These are phyloP conservation scores for Russula olivacea DNA, from an alignment of 768 basidiomycete species.

Conservation along the genomic window DNA sequence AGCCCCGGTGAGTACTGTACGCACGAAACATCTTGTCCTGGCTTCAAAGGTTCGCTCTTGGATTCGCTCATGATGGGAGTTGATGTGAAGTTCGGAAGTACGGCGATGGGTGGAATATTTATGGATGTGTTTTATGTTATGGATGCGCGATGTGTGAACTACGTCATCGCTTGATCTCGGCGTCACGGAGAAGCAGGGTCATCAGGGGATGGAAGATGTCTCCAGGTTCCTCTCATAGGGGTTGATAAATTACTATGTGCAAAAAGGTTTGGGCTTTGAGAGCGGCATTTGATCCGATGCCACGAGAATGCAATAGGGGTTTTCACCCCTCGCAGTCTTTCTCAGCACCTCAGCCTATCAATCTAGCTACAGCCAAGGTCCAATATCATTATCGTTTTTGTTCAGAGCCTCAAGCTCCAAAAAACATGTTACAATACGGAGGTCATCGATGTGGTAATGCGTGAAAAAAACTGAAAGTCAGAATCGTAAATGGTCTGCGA, in stretches of 20 bases:
- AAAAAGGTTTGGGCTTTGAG: too few relatives aligned
- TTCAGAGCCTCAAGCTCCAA: not conserved
- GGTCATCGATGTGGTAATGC: not conserved
- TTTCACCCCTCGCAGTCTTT: too few relatives aligned
- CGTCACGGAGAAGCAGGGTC: not conserved
- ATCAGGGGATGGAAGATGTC: too few relatives aligned
- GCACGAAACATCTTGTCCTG: conserved; percentile 13
- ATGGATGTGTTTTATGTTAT: not conserved
- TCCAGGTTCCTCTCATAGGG: too few relatives aligned
- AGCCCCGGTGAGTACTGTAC: not conserved
- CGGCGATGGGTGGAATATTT: too few relatives aligned
- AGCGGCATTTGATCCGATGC: too few relatives aligned
- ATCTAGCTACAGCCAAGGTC: not conserved
- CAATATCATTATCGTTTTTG: not conserved
- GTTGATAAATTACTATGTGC: too few relatives aligned
- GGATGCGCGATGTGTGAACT: not conserved
- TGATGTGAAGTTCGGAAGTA: not conserved
- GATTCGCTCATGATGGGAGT: conserved; percentile 8
- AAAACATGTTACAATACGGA: not conserved
- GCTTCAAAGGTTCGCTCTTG: conserved; percentile 13
- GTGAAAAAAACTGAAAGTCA: not conserved
- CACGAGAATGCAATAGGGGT: too few relatives aligned
- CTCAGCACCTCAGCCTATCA: not conserved
- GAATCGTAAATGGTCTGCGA: not conserved
- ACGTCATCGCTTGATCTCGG: conserved; percentile 2